phyloP scores from a whole-genome alignment of 768 basidiomycete genomes.

The Pleurotus eryngii region DNA sequence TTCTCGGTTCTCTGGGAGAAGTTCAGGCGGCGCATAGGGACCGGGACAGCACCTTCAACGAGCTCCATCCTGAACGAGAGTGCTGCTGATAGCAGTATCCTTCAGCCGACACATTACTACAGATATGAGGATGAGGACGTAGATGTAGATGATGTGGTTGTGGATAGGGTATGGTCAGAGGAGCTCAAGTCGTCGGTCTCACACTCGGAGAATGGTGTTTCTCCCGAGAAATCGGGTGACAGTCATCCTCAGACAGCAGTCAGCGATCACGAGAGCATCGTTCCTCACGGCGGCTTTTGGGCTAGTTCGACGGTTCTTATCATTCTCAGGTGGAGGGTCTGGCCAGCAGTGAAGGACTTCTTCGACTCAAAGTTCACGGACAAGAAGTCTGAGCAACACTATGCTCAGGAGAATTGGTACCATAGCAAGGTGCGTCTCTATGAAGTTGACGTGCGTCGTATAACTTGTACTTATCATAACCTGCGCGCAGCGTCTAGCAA shows the following conservation, averaged over 20 bases:
- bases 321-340: constrained; percentile 54
- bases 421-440: constrained; percentile 40
- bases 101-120: constrained; percentile 17
- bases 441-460: background rate
- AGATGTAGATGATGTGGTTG: constrained; percentile 67
- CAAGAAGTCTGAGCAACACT: constrained; percentile 43
- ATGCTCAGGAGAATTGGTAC: constrained; percentile 68
- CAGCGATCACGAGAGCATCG: constrained; percentile 33
- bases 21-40: constrained; percentile 52
- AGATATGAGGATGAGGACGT: constrained; percentile 29
- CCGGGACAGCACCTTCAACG: constrained; percentile 53
- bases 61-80: constrained; percentile 52
- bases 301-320: constrained; percentile 30
- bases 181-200: constrained; percentile 51
- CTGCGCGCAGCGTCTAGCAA: constrained; percentile 44
- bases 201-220: constrained; percentile 48
- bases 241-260: constrained; percentile 29
- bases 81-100: constrained; percentile 34
- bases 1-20: constrained; percentile 44
- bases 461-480: too few relatives aligned
- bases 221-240: constrained; percentile 48
- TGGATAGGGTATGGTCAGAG: constrained; percentile 68
- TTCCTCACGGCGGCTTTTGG: constrained; percentile 33
- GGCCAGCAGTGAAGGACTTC: constrained; percentile 52
- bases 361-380: constrained; percentile 63